Percentiles rank a stretch among this genome's conserved stretches.
Conservation (phyloP, 2,329 filamentous ascomycete genomes). For the Stylonectria norvegica region DNA sequence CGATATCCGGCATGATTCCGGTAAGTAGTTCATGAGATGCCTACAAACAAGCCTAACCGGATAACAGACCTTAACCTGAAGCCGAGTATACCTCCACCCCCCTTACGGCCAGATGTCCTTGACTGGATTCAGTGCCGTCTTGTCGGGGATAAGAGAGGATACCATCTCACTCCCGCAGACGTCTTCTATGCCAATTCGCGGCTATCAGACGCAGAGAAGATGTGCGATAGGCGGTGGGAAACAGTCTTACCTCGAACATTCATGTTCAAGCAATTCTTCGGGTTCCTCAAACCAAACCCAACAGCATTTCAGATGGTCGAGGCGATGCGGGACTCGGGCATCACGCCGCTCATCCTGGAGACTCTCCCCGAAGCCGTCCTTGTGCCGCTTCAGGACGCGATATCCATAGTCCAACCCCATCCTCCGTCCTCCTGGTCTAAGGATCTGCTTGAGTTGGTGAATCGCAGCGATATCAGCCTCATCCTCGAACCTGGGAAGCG, state of each 20-base stretch:
- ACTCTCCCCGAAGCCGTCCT: constrained; percentile 83
- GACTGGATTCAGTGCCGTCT: constrained; percentile 53
- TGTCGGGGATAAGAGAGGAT: constrained; percentile 32
- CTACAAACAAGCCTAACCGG: constrained; percentile 7
- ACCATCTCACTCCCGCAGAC: constrained; percentile 43
- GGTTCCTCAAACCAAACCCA: constrained; percentile 48
- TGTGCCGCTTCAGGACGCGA: constrained; percentile 75
- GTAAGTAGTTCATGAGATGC: constrained; percentile 26
- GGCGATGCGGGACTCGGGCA: constrained; percentile 66
- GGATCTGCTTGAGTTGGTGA: constrained; percentile 69
- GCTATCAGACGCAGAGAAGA: constrained; percentile 33
- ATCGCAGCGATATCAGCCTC: constrained; percentile 74
- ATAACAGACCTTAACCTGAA: constrained; percentile 30
- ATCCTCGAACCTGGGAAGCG: constrained; percentile 49
- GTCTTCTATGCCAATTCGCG: constrained; percentile 41
- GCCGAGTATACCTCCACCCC: constrained; percentile 33
- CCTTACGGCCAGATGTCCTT: constrained; percentile 41
- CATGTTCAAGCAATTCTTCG: constrained; percentile 67
- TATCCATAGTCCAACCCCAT: constrained; percentile 77
- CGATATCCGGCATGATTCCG: constrained; percentile 37
- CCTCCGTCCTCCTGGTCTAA: constrained; percentile 75
- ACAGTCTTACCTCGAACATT: constrained; percentile 62
- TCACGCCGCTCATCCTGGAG: constrained; percentile 67
- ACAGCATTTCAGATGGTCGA: constrained; percentile 65
- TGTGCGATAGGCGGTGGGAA: constrained; percentile 42